These are phyloP conservation scores for Suillus plorans DNA, from an alignment of 768 basidiomycete species.

Conservation along the genomic window DNA sequence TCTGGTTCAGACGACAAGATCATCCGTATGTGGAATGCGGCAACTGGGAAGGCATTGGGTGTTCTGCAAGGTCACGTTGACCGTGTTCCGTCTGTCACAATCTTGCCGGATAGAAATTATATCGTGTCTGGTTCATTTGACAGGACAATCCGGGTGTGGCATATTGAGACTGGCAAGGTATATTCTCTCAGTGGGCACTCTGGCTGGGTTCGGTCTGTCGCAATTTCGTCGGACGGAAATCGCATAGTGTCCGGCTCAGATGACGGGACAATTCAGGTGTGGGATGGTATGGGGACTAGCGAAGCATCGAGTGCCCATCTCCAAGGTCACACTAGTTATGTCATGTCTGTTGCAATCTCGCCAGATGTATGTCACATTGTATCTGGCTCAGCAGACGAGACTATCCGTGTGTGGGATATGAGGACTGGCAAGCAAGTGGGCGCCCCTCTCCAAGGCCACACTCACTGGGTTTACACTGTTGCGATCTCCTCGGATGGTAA, in stretches of 20 bases:
- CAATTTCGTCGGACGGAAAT: background rate
- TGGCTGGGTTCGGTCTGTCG: background rate
- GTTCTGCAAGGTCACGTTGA: background rate
- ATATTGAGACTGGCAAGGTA: background rate
- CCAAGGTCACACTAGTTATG: fast-evolving
- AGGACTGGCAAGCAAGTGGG: background rate
- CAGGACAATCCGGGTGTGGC: background rate
- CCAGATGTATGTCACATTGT: background rate
- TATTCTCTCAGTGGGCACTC: background rate
- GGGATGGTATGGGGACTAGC: background rate
- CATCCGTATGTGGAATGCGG: background rate
- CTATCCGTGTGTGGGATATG: background rate
- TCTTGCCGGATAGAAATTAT: background rate
- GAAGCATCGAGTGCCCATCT: background rate
- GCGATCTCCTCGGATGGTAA: background rate
- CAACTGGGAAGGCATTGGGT: background rate
- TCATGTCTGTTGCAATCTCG: background rate
- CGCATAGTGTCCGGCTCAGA: background rate
- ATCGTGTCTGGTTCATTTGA: background rate
- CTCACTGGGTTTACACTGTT: background rate
- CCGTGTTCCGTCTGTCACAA: background rate
- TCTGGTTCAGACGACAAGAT: background rate
- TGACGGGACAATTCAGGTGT: background rate
- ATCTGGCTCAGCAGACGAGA: background rate
- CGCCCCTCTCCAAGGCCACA: background rate